phyloP scores from a whole-genome alignment of 495 filamentous ascomycete species.

The Penicillium canescens region DNA sequence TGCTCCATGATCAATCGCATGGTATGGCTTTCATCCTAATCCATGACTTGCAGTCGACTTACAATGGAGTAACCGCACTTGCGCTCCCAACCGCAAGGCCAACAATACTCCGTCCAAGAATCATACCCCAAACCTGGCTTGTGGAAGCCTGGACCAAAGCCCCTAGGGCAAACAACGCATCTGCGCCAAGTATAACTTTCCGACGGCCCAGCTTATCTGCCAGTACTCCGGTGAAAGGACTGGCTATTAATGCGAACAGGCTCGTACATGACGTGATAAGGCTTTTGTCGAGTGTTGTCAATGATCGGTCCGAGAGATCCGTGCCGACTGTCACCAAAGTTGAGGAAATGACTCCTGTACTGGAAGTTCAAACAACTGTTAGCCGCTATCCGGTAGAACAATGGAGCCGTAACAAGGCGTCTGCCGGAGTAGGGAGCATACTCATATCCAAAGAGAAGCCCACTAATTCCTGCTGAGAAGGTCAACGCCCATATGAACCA shows the following conservation, averaged over 20 bases:
- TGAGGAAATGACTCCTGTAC: constrained; percentile 88
- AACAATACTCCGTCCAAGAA: constrained; percentile 75
- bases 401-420: not conserved
- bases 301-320: constrained; percentile 65
- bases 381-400: constrained; percentile 12
- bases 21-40: too few relatives aligned
- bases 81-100: constrained; percentile 82
- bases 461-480: constrained; percentile 78
- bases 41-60: constrained; percentile 19
- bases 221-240: constrained; percentile 72
- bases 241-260: constrained; percentile 73
- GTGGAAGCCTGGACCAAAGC: constrained; percentile 70
- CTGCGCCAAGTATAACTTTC: constrained; percentile 75
- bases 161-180: constrained; percentile 73
- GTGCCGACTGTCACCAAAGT: constrained; percentile 78
- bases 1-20: not conserved
- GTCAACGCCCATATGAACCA: constrained; percentile 74
- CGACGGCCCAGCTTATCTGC: constrained; percentile 77
- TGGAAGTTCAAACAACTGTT: constrained; percentile 31
- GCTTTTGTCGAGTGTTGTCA: constrained; percentile 78
- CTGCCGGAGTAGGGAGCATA: constrained; percentile 24
- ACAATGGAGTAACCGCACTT: constrained; percentile 79
- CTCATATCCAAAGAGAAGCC: constrained; percentile 87
- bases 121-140: constrained; percentile 67
- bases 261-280: constrained; percentile 82